Base-by-base conservation (phyloP, 2,329 filamentous ascomycete species). In the Colletotrichum higginsianum region DNA sequence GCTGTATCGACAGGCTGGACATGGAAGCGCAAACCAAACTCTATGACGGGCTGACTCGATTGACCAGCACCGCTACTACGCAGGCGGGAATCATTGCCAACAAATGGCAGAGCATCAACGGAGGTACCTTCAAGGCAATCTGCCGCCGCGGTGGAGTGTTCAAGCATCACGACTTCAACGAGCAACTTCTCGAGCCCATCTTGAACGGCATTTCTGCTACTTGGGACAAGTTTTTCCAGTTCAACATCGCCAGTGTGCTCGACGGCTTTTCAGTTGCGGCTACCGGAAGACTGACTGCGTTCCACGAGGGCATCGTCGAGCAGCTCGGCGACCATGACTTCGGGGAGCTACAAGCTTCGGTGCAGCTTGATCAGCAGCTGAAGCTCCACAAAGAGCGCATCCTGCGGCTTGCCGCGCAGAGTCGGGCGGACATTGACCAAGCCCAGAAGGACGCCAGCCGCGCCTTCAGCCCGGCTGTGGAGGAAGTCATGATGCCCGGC, bases 391-490 rank as follows among this genome's bases (percentile, higher is more conserved):
- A 21, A 12, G 15, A 23, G 1, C 26, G 52, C 0, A 2, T 67
- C 9, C 2, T 30, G 1, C 44, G 13, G 8, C 26, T 63, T 9
- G 21, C 35, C 2, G 12, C 30, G 2, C 49, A 42, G 2, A 26
- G 30, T 6, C 50, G 50, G 0, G 21, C 3, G 11, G 3, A 50
- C 3, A 40, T 71, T 7, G 40, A 58, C 5, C 11, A 30, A 6
- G 68, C 68, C 2, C 68, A 67, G 1, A 62, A 58, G 12, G 53
- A 38, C 12, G 63, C 68, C 6, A 71, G 13, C n/a, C 64, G 68
- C 15, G 18, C 38, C 9, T 23, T 58, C 4, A 49, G 8, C 12
- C 50, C 50, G 1, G 11, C 55, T 4, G 16, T 62, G 4, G 23
- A 9, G 2, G 6, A 26, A 2, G 18, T 1, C 2, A 62, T 67